Evolutionary conservation across 1,284 basidiomycete species (phyloP).

Genomic region (Rhodotorula sp.): DNA sequence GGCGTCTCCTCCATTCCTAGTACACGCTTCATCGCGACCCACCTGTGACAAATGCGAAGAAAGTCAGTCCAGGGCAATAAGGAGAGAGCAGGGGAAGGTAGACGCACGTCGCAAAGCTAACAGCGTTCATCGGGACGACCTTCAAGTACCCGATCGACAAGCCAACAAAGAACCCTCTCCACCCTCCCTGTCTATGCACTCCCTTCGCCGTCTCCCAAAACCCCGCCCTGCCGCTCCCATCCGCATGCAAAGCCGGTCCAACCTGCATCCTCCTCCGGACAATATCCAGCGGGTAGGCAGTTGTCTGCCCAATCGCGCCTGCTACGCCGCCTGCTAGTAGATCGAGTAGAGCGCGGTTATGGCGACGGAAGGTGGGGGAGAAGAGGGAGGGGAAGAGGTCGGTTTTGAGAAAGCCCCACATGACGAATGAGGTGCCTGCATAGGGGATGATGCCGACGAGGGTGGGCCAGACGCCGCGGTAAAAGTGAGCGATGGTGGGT

Average conservation of each 20-base stretch:
- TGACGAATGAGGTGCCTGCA: slow-evolving; percentile 91
- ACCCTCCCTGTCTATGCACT: slow-evolving; percentile 70
- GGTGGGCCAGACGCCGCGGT: slow-evolving; percentile 93
- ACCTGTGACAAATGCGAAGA: neutral
- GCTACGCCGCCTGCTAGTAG: slow-evolving; percentile 85
- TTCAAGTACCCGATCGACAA: slow-evolving; percentile 87
- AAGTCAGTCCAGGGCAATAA: too few relatives aligned
- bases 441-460: slow-evolving; percentile 92
- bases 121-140: slow-evolving; percentile 93
- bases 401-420: slow-evolving; percentile 79
- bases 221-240: slow-evolving; percentile 52
- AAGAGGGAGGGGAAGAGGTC: slow-evolving; percentile 55
- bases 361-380: neutral
- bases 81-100: neutral
- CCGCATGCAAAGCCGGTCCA: slow-evolving; percentile 66
- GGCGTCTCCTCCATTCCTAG: slow-evolving; percentile 20
- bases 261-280: slow-evolving; percentile 93
- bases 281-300: slow-evolving; percentile 95
- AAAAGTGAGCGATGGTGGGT: slow-evolving; percentile 76
- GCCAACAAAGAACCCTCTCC: slow-evolving; percentile 90
- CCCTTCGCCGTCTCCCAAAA: slow-evolving; percentile 71
- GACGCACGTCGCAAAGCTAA: slow-evolving; percentile 56
- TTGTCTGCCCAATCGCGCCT: slow-evolving; percentile 83
- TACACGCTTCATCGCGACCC: slow-evolving; percentile 23
- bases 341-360: slow-evolving; percentile 56